phyloP scores from a whole-genome alignment of 768 basidiomycete species.

The Hericium alpestre region DNA sequence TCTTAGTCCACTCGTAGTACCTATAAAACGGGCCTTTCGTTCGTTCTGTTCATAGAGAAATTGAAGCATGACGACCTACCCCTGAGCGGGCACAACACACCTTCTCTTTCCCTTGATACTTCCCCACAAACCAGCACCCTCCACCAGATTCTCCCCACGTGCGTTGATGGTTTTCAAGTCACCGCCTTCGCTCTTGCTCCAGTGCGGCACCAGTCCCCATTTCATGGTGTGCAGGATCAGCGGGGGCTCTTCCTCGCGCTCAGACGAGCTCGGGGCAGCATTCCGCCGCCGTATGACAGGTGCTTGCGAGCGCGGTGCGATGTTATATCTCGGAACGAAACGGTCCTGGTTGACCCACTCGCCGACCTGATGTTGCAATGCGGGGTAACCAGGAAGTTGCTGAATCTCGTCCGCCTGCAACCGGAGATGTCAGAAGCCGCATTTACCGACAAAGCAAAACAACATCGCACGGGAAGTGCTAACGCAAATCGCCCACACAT shows the following conservation, averaged over 20 bases:
- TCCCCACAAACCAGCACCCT: conserved; percentile 77
- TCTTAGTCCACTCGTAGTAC: conserved; percentile 93
- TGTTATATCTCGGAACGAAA: conserved; percentile 63
- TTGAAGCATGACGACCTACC: conserved; percentile 29
- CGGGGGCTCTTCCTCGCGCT: conserved; percentile 3
- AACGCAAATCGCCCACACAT: conserved; percentile 65
- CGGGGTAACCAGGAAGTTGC: conserved; percentile 35
- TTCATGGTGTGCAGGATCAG: conserved; percentile 72
- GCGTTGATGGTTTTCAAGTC: conserved; percentile 84
- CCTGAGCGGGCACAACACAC: conserved; percentile 76
- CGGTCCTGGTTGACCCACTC: conserved; percentile 53
- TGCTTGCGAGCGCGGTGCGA: conserved; percentile 71
- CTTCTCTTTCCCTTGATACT: conserved; percentile 72
- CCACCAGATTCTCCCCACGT: conserved; percentile 67
- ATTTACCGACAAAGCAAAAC: conserved; percentile 4
- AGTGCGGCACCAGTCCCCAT: conserved; percentile 86
- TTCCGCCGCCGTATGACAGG: conserved; percentile 57
- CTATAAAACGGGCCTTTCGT: conserved; percentile 26
- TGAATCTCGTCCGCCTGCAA: conserved; percentile 10
- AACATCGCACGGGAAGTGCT: conserved; percentile 31
- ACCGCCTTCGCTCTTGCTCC: conserved; percentile 66
- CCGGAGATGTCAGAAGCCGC: background rate
- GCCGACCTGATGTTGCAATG: conserved; percentile 26
- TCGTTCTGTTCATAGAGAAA: background rate
- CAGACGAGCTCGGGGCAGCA: conserved; percentile 14